A percentile compares a stretch with the other conserved stretches of the same genome.
phyloP scores from a whole-genome alignment of 2,329 filamentous ascomycete species.

The Colletotrichum theobromicola region DNA sequence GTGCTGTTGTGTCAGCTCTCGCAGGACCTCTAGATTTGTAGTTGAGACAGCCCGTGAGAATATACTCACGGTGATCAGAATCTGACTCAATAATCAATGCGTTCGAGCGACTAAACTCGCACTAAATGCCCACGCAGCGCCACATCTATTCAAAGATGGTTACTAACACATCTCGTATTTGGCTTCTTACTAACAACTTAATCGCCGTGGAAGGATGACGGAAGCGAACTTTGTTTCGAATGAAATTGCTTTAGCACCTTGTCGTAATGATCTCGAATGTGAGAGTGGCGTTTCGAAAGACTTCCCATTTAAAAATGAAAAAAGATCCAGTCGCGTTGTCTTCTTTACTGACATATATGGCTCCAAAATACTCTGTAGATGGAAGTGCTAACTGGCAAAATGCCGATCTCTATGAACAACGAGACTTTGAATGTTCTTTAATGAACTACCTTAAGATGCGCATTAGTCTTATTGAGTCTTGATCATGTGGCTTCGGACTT shows the following conservation, averaged over 20 bases:
- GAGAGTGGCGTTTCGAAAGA: background rate
- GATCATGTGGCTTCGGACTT: too few relatives aligned
- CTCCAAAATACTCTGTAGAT: background rate
- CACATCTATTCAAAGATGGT: background rate
- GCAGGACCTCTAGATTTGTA: background rate
- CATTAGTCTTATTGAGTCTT: too few relatives aligned
- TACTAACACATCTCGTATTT: background rate
- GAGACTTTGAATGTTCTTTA: too few relatives aligned
- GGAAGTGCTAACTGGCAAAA: too few relatives aligned
- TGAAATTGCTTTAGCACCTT: too few relatives aligned
- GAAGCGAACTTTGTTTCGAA: too few relatives aligned
- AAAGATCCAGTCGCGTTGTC: background rate
- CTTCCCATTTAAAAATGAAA: background rate
- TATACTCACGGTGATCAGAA: background rate
- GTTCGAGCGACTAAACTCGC: too few relatives aligned
- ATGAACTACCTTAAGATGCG: too few relatives aligned
- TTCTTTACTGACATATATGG: background rate
- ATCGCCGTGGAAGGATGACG: too few relatives aligned
- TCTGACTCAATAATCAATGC: background rate
- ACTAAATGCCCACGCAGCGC: too few relatives aligned
- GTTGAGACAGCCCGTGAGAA: background rate
- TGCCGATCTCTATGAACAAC: too few relatives aligned
- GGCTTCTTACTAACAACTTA: background rate
- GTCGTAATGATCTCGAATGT: accelerated
- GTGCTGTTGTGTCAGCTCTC: background rate